phyloP scores from a whole-genome alignment of 169 alveolate species.

The Ichthyophthirius multifiliis region DNA sequence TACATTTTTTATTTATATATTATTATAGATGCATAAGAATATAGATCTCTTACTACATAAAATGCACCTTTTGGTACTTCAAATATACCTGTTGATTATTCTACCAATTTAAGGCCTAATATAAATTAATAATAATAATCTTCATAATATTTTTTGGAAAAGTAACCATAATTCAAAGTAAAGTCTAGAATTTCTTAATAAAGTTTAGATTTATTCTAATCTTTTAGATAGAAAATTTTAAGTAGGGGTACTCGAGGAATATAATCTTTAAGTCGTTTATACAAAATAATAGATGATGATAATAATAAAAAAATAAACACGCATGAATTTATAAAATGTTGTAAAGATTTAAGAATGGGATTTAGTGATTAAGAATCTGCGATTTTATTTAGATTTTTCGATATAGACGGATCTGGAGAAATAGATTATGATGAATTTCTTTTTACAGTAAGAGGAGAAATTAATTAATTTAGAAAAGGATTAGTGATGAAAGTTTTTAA shows the following conservation, averaged over 20 bases:
- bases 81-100: slow-evolving; percentile 9
- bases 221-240: slow-evolving; percentile 43
- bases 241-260: slow-evolving; percentile 74
- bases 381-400: slow-evolving; percentile 50
- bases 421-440: slow-evolving; percentile 73
- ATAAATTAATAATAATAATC: background rate
- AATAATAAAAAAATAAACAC: slow-evolving; percentile 29
- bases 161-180: no score
- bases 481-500: slow-evolving; percentile 61
- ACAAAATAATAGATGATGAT: slow-evolving; percentile 66
- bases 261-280: slow-evolving; percentile 50
- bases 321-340: slow-evolving; percentile 46
- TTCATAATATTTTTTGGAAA: no score
- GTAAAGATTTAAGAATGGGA: slow-evolving; percentile 44
- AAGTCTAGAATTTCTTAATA: no score
- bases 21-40: background rate
- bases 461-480: slow-evolving; percentile 63
- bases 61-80: slow-evolving; percentile 32
- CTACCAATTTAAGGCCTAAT: slow-evolving; percentile 10
- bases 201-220: slow-evolving; percentile 19
- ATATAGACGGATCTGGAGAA: slow-evolving; percentile 54
- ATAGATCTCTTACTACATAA: slow-evolving; percentile 5
- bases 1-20: no score
- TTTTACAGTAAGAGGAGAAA: slow-evolving; percentile 65
- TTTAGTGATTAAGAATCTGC: slow-evolving; percentile 43